Evolutionary conservation across 306 rosid species (phyloP).

Genomic region (Rosa chinensis): DNA sequence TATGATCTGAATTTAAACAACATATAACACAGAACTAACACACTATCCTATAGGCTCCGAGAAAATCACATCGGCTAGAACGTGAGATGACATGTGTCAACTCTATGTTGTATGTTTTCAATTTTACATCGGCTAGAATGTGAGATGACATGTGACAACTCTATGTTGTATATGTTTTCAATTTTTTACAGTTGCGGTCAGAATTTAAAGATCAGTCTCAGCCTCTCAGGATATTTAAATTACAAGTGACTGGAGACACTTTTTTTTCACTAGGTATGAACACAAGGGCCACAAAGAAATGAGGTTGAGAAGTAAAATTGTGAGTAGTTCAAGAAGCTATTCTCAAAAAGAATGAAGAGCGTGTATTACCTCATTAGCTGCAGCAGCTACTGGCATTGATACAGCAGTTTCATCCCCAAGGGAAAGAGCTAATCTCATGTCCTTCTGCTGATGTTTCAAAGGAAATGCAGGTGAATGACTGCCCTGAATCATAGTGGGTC

Average conservation of each 20-base stretch:
- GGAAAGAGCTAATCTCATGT: slow-evolving; percentile 88
- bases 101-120: not conserved
- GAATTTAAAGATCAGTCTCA: not conserved
- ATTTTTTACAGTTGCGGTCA: not conserved
- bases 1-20: not conserved
- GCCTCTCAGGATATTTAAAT: not conserved
- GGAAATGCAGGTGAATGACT: slow-evolving; percentile 82
- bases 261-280: not conserved
- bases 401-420: slow-evolving; percentile 73
- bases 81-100: not conserved
- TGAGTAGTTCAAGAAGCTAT: not conserved
- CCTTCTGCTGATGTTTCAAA: slow-evolving; percentile 88
- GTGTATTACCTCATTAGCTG: slow-evolving; percentile 69
- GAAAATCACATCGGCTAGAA: not conserved
- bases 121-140: not conserved
- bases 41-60: not conserved
- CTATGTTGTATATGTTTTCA: not conserved
- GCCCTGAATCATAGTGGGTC: slow-evolving; percentile 66
- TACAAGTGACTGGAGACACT: not conserved
- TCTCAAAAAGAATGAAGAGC: not conserved
- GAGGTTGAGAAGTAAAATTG: not conserved
- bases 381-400: slow-evolving; percentile 84
- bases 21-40: not conserved
- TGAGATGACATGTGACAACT: not conserved
- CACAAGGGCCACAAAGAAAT: not conserved